Base-by-base conservation (phyloP, 2,329 filamentous ascomycete species). In the Oidium heveae region DNA sequence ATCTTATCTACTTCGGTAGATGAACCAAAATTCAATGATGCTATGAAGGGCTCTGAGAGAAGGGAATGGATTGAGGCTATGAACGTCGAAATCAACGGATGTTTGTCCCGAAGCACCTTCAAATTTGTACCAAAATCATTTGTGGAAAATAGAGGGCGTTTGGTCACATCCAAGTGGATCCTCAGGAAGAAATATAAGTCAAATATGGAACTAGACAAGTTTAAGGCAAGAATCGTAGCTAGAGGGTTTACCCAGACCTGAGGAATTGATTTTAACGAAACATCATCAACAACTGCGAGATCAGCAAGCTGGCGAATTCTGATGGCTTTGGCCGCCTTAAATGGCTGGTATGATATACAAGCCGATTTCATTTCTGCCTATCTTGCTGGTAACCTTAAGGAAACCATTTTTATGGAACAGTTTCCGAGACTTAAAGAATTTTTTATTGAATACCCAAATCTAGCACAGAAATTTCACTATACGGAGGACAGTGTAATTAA, bases 171-270 rank as follows among this genome's bases (percentile, higher is more conserved):
- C n/a, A 52, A 52, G 20, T 52, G 49, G 32, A 18, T 52, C 4
- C 33, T 36, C 9, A 52, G 36, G 49, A 52, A 52, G 16, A 52
- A 52, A 22, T 52, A 52, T 22, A 52, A 52, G 20, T 52, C 49
- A 5, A 36, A 34, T 22, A 20, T 34, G 28, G 32, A 52, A 36
- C 33, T 52, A 20, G 49, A 52, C 7, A 49, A 49, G n/a, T 49
- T 28, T 15, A 49, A 52, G 18, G 50, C 16, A 6, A 36, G 50
- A 52, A n/a, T 41, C 5, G 37, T 53, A n/a, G 52, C 39, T 8
- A 53, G 22, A 28, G 36, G 52, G 16, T 43, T 53, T 28, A 13
- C 15, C 8, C 52, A 53, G 24, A 44, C 12, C 15, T 9, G 15
- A 33, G 52, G 52, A 13, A 43, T 43, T 4, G 52, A 53, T n/a